Evolutionary conservation across 495 filamentous ascomycete species (phyloP).

Genomic region (Lentithecium fluviatile): DNA sequence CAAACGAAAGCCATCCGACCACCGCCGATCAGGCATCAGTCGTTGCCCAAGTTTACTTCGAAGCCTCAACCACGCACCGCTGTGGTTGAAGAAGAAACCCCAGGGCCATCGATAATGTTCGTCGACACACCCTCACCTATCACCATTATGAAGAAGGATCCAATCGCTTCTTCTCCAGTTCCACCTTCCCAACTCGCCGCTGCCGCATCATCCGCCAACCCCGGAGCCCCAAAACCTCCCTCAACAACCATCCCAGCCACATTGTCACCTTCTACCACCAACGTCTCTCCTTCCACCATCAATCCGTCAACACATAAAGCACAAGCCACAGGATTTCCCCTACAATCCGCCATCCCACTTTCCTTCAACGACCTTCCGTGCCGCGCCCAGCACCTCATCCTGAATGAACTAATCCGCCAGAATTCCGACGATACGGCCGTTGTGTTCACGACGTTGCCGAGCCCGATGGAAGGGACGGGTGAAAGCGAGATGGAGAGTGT

Average conservation of each 20-base stretch:
- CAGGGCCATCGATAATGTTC: slow-evolving; percentile 79
- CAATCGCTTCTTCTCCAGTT: slow-evolving; percentile 25
- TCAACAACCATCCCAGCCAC: neutral
- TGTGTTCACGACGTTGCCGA: slow-evolving; percentile 77
- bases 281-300: neutral
- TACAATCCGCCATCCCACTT: slow-evolving; percentile 60
- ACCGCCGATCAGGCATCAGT: slow-evolving; percentile 48
- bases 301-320: neutral
- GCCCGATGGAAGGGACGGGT: slow-evolving; percentile 71
- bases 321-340: slow-evolving; percentile 52
- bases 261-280: neutral
- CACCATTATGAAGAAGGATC: slow-evolving; percentile 2
- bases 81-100: slow-evolving; percentile 61
- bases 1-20: slow-evolving; percentile 44
- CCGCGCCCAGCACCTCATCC: slow-evolving; percentile 77
- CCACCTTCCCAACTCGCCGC: neutral
- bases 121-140: slow-evolving; percentile 50
- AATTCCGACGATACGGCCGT: slow-evolving; percentile 74
- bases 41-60: slow-evolving; percentile 63
- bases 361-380: slow-evolving; percentile 83
- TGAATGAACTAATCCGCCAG: slow-evolving; percentile 77
- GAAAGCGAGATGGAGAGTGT: slow-evolving; percentile 66
- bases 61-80: slow-evolving; percentile 71
- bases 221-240: too few relatives aligned
- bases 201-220: neutral